Conservation (phyloP, 2,329 filamentous ascomycete species). For the Monilinia polystroma region DNA sequence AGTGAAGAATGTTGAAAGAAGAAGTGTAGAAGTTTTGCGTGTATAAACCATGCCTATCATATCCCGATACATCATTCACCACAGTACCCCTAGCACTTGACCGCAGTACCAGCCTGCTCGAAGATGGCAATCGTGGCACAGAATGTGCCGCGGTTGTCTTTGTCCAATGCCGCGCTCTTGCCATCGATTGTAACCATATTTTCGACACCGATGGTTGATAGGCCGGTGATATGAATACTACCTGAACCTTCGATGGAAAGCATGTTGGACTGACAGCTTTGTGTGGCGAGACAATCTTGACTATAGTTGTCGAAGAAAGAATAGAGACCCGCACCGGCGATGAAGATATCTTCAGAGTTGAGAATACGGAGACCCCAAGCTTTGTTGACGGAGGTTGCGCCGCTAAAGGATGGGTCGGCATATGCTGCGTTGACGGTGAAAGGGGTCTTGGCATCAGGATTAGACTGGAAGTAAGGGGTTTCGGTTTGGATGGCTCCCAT, state of each 20-base stretch:
- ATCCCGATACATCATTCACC: too few species aligned
- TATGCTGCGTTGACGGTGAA: slow-evolving; percentile 59
- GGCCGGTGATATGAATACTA: slow-evolving; percentile 60
- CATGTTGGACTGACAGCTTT: slow-evolving; percentile 77
- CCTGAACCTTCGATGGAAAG: slow-evolving; percentile 66
- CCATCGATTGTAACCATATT: slow-evolving; percentile 71
- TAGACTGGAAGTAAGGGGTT: slow-evolving; percentile 84
- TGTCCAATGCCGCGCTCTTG: slow-evolving; percentile 51
- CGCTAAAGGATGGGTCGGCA: slow-evolving; percentile 66
- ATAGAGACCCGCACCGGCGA: slow-evolving; percentile 76
- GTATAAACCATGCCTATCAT: background rate
- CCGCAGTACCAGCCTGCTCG: slow-evolving; percentile 18
- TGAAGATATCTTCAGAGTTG: slow-evolving; percentile 63
- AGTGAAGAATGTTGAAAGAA: slow-evolving; percentile 3
- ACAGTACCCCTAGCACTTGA: slow-evolving; percentile 7
- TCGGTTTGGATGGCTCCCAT: slow-evolving; percentile 85
- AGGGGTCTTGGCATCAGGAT: slow-evolving; percentile 68
- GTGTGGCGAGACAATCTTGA: slow-evolving; percentile 64
- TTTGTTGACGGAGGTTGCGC: slow-evolving; percentile 52
- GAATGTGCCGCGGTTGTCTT: slow-evolving; percentile 65
- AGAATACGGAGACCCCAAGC: slow-evolving; percentile 73
- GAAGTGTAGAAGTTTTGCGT: background rate
- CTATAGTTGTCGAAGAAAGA: slow-evolving; percentile 82
- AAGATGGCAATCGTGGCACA: slow-evolving; percentile 61
- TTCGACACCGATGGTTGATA: slow-evolving; percentile 71